phyloP scores from a whole-genome alignment of 495 filamentous ascomycete genomes.

The Talaromyces borbonicus region DNA sequence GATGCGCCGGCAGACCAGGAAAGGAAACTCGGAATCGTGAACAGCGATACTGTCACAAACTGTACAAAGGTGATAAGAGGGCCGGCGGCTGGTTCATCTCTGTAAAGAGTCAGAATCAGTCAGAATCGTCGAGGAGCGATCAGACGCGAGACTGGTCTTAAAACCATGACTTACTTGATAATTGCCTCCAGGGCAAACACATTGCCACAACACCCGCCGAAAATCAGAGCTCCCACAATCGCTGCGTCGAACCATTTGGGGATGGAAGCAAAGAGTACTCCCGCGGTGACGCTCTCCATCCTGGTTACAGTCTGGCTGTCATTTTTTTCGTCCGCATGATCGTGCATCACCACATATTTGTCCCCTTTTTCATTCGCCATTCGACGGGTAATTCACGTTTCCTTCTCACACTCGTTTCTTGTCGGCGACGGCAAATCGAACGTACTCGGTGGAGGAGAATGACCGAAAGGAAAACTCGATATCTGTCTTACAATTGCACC shows the following conservation, averaged over 20 bases:
- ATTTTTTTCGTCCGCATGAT: conserved; percentile 1
- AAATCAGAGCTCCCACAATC: conserved; percentile 78
- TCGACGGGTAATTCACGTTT: conserved; percentile 1
- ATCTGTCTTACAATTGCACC: not conserved
- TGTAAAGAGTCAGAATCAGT: conserved; percentile 22
- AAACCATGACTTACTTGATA: conserved; percentile 60
- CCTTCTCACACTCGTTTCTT: not conserved
- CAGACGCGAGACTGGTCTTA: conserved; percentile 42
- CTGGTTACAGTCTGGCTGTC: conserved; percentile 34
- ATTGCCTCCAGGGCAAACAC: conserved; percentile 94
- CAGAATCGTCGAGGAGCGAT: conserved; percentile 15
- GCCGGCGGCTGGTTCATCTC: conserved; percentile 40
- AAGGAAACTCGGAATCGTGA: conserved; percentile 59
- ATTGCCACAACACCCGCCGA: conserved; percentile 97
- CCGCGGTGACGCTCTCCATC: conserved; percentile 38
- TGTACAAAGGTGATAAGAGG: conserved; percentile 90
- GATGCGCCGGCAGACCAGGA: conserved; percentile 52
- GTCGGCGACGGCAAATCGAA: not conserved
- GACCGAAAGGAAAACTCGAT: not conserved
- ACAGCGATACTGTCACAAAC: conserved; percentile 71
- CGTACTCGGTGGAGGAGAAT: not conserved
- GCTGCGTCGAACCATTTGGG: conserved; percentile 57
- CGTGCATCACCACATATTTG: not conserved
- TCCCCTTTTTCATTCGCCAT: not conserved
- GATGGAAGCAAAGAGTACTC: conserved; percentile 41